phyloP scores from a whole-genome alignment of 2,329 filamentous ascomycete species.

The Nemania abortiva region DNA sequence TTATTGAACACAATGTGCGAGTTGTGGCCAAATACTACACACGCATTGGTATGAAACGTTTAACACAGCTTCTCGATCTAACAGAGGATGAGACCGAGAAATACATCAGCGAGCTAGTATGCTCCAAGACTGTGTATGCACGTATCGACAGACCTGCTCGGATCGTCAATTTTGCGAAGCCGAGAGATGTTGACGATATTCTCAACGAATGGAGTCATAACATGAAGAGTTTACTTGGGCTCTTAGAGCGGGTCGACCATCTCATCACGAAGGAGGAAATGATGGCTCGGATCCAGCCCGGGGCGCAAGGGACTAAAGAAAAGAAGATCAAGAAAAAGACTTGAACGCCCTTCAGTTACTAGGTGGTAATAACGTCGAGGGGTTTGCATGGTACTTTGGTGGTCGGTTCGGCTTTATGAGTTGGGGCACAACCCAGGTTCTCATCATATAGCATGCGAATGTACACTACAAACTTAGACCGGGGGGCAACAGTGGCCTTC shows the following conservation, averaged over 20 bases:
- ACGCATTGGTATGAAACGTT: constrained; percentile 89
- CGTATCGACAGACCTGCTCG: constrained; percentile 95
- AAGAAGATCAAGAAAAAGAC: constrained; percentile 54
- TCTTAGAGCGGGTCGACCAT: constrained; percentile 93
- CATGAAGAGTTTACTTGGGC: constrained; percentile 91
- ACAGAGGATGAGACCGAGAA: constrained; percentile 97
- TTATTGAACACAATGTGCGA: constrained; percentile 98
- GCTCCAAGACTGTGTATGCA: constrained; percentile 96
- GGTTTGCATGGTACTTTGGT: constrained; percentile 6
- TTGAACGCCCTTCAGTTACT: constrained; percentile 29
- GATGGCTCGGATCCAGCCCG: constrained; percentile 96
- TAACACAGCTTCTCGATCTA: constrained; percentile 91
- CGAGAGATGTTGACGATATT: constrained; percentile 93
- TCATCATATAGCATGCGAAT: constrained; percentile 48
- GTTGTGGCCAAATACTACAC: constrained; percentile 99
- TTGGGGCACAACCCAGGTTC: constrained; percentile 37
- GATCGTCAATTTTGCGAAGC: constrained; percentile 94
- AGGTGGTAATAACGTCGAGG: constrained; percentile 38
- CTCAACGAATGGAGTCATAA: constrained; percentile 99
- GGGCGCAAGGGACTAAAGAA: constrained; percentile 57
- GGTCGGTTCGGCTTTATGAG: constrained; percentile 31
- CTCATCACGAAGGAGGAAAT: constrained; percentile 99
- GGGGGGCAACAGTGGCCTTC: constrained; percentile 40
- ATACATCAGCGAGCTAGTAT: constrained; percentile 97
- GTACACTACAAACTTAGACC: constrained; percentile 50